Evolutionary conservation across 2,329 filamentous ascomycete species (phyloP).

Genomic region (Diaporthe humulicola): DNA sequence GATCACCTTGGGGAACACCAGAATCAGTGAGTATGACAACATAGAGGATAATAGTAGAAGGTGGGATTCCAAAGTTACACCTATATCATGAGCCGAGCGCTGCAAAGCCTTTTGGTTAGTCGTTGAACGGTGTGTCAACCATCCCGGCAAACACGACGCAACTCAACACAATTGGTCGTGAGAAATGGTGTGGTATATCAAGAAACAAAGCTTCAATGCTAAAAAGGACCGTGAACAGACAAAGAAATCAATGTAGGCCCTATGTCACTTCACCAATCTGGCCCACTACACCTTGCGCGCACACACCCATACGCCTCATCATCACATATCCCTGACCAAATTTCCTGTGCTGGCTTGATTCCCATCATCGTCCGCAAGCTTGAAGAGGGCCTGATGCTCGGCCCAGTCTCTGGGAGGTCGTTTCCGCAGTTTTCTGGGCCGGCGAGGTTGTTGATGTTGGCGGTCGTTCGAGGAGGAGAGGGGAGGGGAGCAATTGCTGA

Average conservation of each 20-base stretch:
- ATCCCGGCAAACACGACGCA: background rate
- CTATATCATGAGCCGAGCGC: background rate
- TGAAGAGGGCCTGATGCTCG: constrained; percentile 47
- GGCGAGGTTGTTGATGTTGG: constrained; percentile 45
- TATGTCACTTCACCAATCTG: constrained; percentile 24
- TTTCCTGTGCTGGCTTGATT: constrained; percentile 7
- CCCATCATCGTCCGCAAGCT: constrained; percentile 37
- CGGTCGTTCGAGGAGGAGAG: constrained; percentile 30
- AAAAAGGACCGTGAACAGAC: constrained; percentile 28
- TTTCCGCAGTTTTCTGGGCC: constrained; percentile 60
- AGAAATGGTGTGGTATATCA: constrained; percentile 33
- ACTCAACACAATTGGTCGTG: background rate
- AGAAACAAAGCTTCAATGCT: constrained; percentile 32
- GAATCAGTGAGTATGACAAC: too few species aligned
- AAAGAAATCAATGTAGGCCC: background rate
- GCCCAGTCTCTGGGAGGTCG: constrained; percentile 49
- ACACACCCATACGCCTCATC: constrained; percentile 13
- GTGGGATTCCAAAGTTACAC: background rate
- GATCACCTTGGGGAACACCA: background rate
- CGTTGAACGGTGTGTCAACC: background rate
- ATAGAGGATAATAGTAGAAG: too few species aligned
- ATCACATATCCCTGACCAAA: background rate
- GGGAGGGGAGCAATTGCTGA: constrained; percentile 40
- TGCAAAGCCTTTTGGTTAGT: constrained; percentile 4
- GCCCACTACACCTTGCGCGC: background rate